These are phyloP conservation scores for Phytopythium chamaehyphon DNA, from an alignment of 352 stramenopile species.

Conservation along the genomic window DNA sequence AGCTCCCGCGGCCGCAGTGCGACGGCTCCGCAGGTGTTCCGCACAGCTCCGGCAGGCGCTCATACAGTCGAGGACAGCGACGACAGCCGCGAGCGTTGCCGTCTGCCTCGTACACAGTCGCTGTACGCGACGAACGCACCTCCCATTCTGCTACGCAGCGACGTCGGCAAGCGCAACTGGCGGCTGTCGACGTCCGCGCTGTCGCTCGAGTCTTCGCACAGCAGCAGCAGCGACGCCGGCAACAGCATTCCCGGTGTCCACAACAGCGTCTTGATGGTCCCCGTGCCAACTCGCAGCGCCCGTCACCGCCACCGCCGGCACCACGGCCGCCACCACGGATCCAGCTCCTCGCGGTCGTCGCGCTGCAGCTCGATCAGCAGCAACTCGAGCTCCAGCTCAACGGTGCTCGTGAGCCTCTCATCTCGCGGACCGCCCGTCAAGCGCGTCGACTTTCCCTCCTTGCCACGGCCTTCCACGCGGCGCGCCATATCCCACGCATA, in stretches of 20 bases:
- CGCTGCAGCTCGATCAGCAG: conserved; percentile 8
- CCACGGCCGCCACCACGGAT: neutral
- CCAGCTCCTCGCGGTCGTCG: conserved; percentile 3
- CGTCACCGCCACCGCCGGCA: neutral
- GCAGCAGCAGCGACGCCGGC: conserved; percentile 2
- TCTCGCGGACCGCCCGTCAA: conserved; percentile 2
- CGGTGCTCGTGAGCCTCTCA: conserved; percentile 7
- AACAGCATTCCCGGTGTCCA: too few relatives aligned
- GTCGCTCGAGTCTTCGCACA: conserved; percentile 31
- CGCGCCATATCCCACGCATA: conserved; percentile 2
- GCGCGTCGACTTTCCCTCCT: conserved; percentile 4
- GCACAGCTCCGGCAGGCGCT: too few relatives aligned
- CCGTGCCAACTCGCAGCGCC: neutral
- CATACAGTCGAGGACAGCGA: neutral
- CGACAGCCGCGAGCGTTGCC: neutral
- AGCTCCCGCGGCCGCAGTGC: conserved; percentile 4
- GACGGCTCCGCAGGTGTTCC: neutral
- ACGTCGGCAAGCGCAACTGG: conserved; percentile 40
- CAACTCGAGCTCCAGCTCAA: conserved; percentile 8
- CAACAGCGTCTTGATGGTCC: neutral
- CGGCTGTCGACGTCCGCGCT: conserved; percentile 37
- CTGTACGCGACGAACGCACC: conserved; percentile 19
- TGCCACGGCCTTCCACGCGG: neutral
- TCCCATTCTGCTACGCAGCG: conserved; percentile 40
- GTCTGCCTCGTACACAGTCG: neutral